A percentile compares a stretch with the other conserved stretches of the same genome.
Conservation (phyloP, 805 yeast species). For the Monosporozyma yasuniensis region DNA sequence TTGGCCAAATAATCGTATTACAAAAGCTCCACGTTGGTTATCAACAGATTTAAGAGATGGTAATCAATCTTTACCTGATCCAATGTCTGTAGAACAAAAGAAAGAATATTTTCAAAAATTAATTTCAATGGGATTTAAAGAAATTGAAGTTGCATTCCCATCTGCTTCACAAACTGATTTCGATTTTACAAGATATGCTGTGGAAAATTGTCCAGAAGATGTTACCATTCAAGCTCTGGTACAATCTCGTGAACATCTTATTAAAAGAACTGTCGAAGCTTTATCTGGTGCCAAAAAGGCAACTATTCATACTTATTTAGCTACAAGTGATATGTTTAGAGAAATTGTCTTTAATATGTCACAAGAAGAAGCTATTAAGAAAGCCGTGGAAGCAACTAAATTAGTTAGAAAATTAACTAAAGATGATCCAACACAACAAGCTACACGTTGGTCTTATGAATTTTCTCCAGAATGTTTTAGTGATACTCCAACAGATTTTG, state of each 20-base stretch:
- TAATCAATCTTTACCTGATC: constrained; percentile 78
- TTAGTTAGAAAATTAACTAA: constrained; percentile 63
- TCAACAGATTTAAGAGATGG: constrained; percentile 81
- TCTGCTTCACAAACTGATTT: constrained; percentile 74
- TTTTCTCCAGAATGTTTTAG: constrained; percentile 77
- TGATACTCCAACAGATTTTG: constrained; percentile 58
- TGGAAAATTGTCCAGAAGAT: constrained; percentile 66
- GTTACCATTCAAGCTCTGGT: constrained; percentile 69
- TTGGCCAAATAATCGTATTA: constrained; percentile 58
- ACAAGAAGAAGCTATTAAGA: constrained; percentile 46
- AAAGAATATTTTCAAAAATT: constrained; percentile 59
- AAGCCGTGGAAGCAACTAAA: constrained; percentile 55
- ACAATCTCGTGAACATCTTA: constrained; percentile 69
- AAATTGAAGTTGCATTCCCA: constrained; percentile 78
- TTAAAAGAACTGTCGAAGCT: constrained; percentile 62
- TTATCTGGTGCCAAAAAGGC: constrained; percentile 69
- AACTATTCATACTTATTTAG: constrained; percentile 66
- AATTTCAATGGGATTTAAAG: constrained; percentile 68
- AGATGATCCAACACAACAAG: constrained; percentile 46
- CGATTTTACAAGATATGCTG: constrained; percentile 69
- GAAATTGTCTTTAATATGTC: constrained; percentile 57
- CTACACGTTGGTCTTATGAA: constrained; percentile 65
- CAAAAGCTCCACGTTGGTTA: constrained; percentile 70
- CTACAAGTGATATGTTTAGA: constrained; percentile 67
- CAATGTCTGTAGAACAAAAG: constrained; percentile 73